Conservation (phyloP, 805 yeast genomes). For the Wickerhamomyces queroliae region DNA sequence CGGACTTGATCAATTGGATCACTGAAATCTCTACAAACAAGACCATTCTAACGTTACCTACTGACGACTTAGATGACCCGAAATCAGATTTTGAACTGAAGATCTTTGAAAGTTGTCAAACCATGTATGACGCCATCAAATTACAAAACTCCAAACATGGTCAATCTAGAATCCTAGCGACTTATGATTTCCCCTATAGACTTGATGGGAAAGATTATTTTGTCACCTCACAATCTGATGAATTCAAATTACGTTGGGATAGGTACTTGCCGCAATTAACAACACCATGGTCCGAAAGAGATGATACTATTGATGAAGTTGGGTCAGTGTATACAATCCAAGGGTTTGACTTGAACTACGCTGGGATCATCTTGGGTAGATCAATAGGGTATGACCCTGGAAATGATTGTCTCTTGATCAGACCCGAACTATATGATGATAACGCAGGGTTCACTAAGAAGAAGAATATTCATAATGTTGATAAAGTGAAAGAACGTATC, state of each 20-base stretch:
- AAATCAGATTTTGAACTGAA: slow-evolving; percentile 26
- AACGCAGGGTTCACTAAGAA: slow-evolving; percentile 39
- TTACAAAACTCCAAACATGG: slow-evolving; percentile 27
- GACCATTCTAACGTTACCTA: slow-evolving; percentile 29
- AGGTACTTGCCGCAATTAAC: slow-evolving; percentile 34
- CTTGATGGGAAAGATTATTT: slow-evolving; percentile 39
- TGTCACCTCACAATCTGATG: slow-evolving; percentile 35
- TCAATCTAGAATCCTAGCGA: slow-evolving; percentile 36
- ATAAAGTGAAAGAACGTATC: slow-evolving; percentile 31
- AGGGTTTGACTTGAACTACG: slow-evolving; percentile 42
- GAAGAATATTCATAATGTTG: slow-evolving; percentile 30
- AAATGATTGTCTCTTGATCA: slow-evolving; percentile 28
- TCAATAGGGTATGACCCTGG: slow-evolving; percentile 33
- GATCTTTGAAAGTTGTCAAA: slow-evolving; percentile 36
- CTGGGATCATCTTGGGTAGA: slow-evolving; percentile 40
- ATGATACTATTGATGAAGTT: slow-evolving; percentile 39
- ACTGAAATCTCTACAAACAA: slow-evolving; percentile 27
- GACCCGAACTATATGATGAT: slow-evolving; percentile 36
- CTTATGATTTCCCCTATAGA: slow-evolving; percentile 42
- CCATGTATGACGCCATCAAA: slow-evolving; percentile 32
- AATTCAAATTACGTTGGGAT: slow-evolving; percentile 40
- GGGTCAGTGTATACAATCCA: slow-evolving; percentile 44
- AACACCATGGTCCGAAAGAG: slow-evolving; percentile 41
- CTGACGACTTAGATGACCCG: slow-evolving; percentile 7
- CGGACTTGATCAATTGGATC: slow-evolving; percentile 37